Evolutionary conservation across 2,329 filamentous ascomycete species (phyloP).

Genomic region (Pseudocercospora vitis): DNA sequence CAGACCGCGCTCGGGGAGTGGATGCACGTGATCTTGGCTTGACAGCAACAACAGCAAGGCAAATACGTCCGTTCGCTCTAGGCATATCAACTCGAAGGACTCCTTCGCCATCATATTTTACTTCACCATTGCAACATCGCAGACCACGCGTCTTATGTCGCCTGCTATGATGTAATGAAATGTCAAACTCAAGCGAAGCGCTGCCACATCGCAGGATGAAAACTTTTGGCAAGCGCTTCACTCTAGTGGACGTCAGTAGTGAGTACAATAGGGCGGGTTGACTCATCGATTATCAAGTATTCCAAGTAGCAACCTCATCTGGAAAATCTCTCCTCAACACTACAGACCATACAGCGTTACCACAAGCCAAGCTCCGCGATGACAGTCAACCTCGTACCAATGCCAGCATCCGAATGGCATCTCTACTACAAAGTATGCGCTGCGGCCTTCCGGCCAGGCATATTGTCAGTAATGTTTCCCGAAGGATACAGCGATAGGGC

Average conservation of each 20-base stretch:
- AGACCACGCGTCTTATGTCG: too few relatives aligned
- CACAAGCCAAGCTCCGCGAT: constrained; percentile 17
- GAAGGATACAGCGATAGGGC: constrained; percentile 27
- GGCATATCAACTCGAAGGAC: too few relatives aligned
- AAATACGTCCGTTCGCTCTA: too few relatives aligned
- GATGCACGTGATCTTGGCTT: too few relatives aligned
- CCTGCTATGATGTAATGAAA: too few relatives aligned
- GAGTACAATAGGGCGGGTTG: background rate
- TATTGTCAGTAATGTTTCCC: constrained; percentile 35
- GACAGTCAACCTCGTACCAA: constrained; percentile 33
- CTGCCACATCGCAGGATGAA: too few relatives aligned
- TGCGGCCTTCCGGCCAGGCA: constrained; percentile 32
- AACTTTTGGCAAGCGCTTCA: background rate
- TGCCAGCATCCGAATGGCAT: constrained; percentile 29
- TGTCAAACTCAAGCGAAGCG: too few relatives aligned
- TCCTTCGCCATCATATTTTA: too few relatives aligned
- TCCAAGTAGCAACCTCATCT: background rate
- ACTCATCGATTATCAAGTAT: background rate
- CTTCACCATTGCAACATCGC: too few relatives aligned
- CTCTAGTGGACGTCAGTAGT: background rate
- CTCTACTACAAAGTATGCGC: constrained; percentile 28
- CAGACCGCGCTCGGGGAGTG: too few relatives aligned
- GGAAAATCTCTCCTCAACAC: background rate
- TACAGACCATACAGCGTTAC: background rate
- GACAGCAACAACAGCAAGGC: too few relatives aligned